A percentile compares a stretch with the other conserved stretches of the same genome.
Evolutionary conservation across 176 grass and related monocot genomes (phyloP).

Genomic region (Microstegium vimineum): DNA sequence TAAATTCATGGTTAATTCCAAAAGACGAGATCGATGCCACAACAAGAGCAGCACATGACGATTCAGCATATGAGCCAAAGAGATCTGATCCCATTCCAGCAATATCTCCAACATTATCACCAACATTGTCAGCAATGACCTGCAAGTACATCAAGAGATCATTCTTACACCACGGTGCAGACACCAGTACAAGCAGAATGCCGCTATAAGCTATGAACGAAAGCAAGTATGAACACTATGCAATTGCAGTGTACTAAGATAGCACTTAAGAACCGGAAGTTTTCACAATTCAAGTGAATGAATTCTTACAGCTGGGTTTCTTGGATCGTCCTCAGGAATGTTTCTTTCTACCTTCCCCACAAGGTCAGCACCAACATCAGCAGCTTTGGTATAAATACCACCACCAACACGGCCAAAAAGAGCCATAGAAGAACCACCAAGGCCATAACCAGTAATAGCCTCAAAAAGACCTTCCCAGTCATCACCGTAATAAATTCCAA

Average conservation of each 20-base stretch:
- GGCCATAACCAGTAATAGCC: slow-evolving; percentile 67
- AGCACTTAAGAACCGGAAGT: not conserved
- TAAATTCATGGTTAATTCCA: slow-evolving; percentile 39
- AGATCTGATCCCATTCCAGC: slow-evolving; percentile 68
- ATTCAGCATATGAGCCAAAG: slow-evolving; percentile 52
- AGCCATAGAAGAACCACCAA: slow-evolving; percentile 69
- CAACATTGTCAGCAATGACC: slow-evolving; percentile 71
- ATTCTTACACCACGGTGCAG: not conserved
- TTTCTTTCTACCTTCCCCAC: slow-evolving; percentile 65
- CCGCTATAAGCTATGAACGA: not conserved
- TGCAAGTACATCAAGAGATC: slow-evolving; percentile 12
- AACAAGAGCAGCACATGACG: slow-evolving; percentile 43
- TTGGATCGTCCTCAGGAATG: slow-evolving; percentile 64
- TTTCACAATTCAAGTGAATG: slow-evolving; percentile 1
- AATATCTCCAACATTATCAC: slow-evolving; percentile 70
- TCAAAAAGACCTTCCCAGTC: slow-evolving; percentile 78
- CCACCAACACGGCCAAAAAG: slow-evolving; percentile 67
- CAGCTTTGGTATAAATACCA: slow-evolving; percentile 75
- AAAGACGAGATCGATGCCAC: slow-evolving; percentile 47
- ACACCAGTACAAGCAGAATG: not conserved
- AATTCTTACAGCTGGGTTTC: slow-evolving; percentile 64
- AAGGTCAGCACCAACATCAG: slow-evolving; percentile 73
- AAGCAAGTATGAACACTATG: not conserved
- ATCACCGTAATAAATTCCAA: slow-evolving; percentile 60
- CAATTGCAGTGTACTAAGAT: not conserved